A percentile compares a stretch with the other conserved stretches of the same genome.
phyloP scores from a whole-genome alignment of 208 protist species.

The Trypanosoma mega region DNA sequence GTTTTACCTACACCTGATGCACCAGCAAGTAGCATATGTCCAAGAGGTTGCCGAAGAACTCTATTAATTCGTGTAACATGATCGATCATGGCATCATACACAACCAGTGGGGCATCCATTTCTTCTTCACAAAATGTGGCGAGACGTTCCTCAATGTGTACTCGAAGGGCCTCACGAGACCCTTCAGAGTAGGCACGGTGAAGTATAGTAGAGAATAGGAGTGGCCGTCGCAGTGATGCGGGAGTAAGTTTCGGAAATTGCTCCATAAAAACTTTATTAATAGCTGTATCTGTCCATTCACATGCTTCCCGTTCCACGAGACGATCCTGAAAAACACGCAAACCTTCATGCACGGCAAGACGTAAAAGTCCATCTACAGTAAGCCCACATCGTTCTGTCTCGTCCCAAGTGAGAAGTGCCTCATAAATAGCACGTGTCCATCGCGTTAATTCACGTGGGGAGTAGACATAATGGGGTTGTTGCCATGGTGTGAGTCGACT shows the following conservation, averaged over 20 bases:
- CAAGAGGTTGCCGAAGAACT: constrained; percentile 97
- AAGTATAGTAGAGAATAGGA: constrained; percentile 97
- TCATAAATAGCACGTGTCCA: constrained; percentile 98
- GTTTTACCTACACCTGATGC: constrained; percentile 98
- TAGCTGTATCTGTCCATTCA: constrained; percentile 92
- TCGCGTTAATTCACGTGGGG: constrained; percentile 97
- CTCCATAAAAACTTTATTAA: constrained; percentile 70
- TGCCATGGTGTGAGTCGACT: constrained; percentile 92
- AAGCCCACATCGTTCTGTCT: constrained; percentile 29
- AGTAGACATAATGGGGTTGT: constrained; percentile 99
- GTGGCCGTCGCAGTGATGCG: constrained; percentile 76
- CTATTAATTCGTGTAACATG: constrained; percentile 99
- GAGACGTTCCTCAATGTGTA: constrained; percentile 90
- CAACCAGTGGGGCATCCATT: constrained; percentile 95
- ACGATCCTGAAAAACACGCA: constrained; percentile 96
- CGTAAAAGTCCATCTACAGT: constrained; percentile 85
- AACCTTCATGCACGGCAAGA: constrained; percentile 96
- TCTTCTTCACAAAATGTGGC: constrained; percentile 97
- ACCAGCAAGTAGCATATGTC: constrained; percentile 97
- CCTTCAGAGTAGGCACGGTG: constrained; percentile 90
- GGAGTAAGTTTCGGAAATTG: constrained; percentile 77
- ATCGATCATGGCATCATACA: constrained; percentile 98
- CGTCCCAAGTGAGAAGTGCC: constrained; percentile 85
- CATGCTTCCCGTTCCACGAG: constrained; percentile 93
- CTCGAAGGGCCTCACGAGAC: constrained; percentile 85